Evolutionary conservation across 805 yeast species (phyloP).

Genomic region (Lachancea lanzarotensis): DNA sequence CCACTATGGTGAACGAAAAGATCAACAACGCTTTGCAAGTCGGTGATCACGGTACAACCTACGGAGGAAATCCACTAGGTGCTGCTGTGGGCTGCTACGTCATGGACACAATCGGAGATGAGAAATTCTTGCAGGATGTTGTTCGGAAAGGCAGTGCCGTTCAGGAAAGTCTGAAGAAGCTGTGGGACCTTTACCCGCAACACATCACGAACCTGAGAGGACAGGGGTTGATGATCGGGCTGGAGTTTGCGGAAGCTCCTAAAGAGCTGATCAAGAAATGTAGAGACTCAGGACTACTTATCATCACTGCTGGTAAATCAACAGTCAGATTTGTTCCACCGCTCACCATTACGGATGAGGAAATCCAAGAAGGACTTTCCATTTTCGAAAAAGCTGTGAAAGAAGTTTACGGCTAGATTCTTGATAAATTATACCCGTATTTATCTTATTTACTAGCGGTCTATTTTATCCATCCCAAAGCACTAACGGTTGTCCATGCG

Average conservation of each 20-base stretch:
- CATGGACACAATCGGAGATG: constrained; percentile 55
- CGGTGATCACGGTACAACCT: constrained; percentile 98
- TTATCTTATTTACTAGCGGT: background rate
- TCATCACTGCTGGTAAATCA: constrained; percentile 89
- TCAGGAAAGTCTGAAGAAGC: constrained; percentile 40
- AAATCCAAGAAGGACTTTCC: constrained; percentile 62
- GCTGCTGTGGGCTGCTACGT: constrained; percentile 76
- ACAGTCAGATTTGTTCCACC: constrained; percentile 92
- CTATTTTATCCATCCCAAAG: background rate
- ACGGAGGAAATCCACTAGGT: constrained; percentile 95
- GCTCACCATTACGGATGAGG: constrained; percentile 67
- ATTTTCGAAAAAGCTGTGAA: constrained; percentile 51
- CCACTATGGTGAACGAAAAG: constrained; percentile 76
- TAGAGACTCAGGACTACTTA: constrained; percentile 71
- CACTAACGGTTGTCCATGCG: background rate
- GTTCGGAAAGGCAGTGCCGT: constrained; percentile 53
- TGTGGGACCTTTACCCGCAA: constrained; percentile 52
- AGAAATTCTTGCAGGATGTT: constrained; percentile 56
- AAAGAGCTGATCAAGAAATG: constrained; percentile 55
- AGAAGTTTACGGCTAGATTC: constrained; percentile 17
- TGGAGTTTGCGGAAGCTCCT: constrained; percentile 68
- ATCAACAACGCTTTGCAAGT: constrained; percentile 68
- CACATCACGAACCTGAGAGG: constrained; percentile 72
- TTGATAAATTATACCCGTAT: background rate
- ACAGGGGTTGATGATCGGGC: constrained; percentile 79